phyloP scores from a whole-genome alignment of 2,329 filamentous ascomycete species.

The Talaromyces sp. region DNA sequence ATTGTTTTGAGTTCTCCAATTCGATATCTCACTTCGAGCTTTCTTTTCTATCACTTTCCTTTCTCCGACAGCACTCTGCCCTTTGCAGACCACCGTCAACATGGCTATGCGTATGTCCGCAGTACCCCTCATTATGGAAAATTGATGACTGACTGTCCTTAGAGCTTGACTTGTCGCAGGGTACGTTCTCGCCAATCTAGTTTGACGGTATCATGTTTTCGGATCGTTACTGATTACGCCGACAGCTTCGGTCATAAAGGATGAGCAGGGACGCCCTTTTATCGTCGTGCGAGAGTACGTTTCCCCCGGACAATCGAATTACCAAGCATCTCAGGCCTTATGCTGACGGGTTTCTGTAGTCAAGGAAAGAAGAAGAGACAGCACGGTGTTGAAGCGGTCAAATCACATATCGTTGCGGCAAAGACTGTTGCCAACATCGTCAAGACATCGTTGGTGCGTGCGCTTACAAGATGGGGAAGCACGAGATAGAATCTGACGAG shows the following conservation, averaged over 20 bases:
- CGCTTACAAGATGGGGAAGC: slow-evolving; percentile 5
- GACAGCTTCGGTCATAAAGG: slow-evolving; percentile 74
- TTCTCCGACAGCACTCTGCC: slow-evolving; percentile 22
- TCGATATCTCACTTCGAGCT: neutral
- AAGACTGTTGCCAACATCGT: slow-evolving; percentile 95
- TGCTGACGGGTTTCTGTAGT: slow-evolving; percentile 44
- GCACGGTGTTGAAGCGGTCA: slow-evolving; percentile 94
- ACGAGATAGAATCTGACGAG: slow-evolving; percentile 2
- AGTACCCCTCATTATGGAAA: slow-evolving; percentile 34
- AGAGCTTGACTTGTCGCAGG: slow-evolving; percentile 48
- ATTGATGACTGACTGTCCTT: slow-evolving; percentile 25
- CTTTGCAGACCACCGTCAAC: slow-evolving; percentile 34
- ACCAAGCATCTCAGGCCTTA: neutral
- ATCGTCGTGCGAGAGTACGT: slow-evolving; percentile 96
- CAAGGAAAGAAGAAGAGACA: slow-evolving; percentile 97
- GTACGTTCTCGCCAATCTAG: slow-evolving; percentile 21
- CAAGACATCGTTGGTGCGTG: slow-evolving; percentile 76
- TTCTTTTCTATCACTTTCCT: slow-evolving; percentile 11
- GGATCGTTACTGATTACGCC: neutral
- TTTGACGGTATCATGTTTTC: neutral
- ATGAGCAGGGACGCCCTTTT: slow-evolving; percentile 94
- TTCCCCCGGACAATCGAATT: neutral
- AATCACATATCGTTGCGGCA: slow-evolving; percentile 95
- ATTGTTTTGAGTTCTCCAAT: neutral
- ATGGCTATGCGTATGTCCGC: slow-evolving; percentile 46